Evolutionary conservation across 352 stramenopile species (phyloP), one percentile per base, ranked within the genome.

Genomic region (Phytophthora tubulina): DNA sequence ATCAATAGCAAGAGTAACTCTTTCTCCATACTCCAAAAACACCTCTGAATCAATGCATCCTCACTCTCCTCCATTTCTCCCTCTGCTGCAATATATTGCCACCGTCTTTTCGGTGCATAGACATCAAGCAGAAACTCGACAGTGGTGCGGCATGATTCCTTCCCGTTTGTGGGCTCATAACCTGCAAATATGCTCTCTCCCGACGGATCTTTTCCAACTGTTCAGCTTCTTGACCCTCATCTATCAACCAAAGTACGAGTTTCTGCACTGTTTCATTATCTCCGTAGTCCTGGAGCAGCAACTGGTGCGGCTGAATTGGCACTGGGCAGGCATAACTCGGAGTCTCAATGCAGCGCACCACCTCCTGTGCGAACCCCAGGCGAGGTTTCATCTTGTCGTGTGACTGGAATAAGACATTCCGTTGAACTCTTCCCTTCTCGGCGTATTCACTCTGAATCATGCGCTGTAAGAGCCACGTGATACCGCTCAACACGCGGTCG

Each of bases 11-110:
- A 78, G 39, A 55, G 68, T 53, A 49, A 93, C 75, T 21, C 81
- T 73, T 64, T 96, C 86, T 56, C 88, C 88, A 64, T 93, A 96
- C 61, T 96, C 88, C 10, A 96, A 63, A 96, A 73, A 62, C 88
- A 96, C 17, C 80, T 77, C 61, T 96, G 88, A 60, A 94, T 85
- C 33, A 90, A 61, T 35, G 79, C 85, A 63, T 96, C 85, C 38
- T 96, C 88, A 10, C 69, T 54, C 6, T 92, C 79, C 1, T 79
- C 65, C 1, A 42, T 13, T 27, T 75, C 65, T 13, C 73, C 70
- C n/a, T n/a, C n/a, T 0, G 45, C 66, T 49, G 53, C 55, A 27
- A 73, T 38, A 57, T 84, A 90, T 58, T 84, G 73, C 73, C 80
- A 92, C 31, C 73, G 72, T 33, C 85, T 69, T 14, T 73, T 71